Evolutionary conservation across 257 asterid genomes (phyloP), one percentile per base, ranked within the genome.

Genomic region (Plantago major): DNA sequence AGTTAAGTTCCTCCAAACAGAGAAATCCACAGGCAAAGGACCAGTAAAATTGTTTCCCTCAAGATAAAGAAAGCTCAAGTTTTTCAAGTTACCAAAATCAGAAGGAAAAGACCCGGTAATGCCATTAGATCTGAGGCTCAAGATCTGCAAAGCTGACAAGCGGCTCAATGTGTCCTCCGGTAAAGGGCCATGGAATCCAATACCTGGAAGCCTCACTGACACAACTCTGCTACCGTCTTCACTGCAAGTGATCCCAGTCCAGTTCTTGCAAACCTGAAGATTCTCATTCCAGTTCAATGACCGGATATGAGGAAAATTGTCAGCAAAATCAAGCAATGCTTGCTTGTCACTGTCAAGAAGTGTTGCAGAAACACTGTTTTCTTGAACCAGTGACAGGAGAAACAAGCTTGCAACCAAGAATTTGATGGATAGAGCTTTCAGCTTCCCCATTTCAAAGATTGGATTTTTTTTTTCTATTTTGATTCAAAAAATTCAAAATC

Each of bases 61-160:
- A 68, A 93, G 90, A 71, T 86, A 87, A 67, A 89, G 89, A 83
- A 43, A 85, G 40, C 87, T 76, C 50, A 93, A 54, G 71, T 86
- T 86, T 40, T 68, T 83, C 12, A 93, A 84, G 47, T 87, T 87
- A 76, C 82, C 76, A 48, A 89, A 79, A 37, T 87, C 97, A 18
- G 30, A 42, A 56, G 99, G 99, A 61, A 93, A 82, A 45, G 68
- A 51, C 44, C 99, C 99, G 51, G 46, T 82, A 55, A 93, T 84
- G 68, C 79, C 85, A 71, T 89, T 93, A 67, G 97, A 82, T 81
- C 99, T 87, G 68, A 93, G 97, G 83, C 97, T 89, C 87, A 93
- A 73, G 84, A 92, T 85, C 85, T 85, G 96, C 89, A 92, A 70
- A 12, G 88, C 97, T 37, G 97, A 74, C 33, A 92, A 79, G 7